Base-by-base conservation (phyloP, 495 filamentous ascomycete species). In the Aspergillus funiculosus region DNA sequence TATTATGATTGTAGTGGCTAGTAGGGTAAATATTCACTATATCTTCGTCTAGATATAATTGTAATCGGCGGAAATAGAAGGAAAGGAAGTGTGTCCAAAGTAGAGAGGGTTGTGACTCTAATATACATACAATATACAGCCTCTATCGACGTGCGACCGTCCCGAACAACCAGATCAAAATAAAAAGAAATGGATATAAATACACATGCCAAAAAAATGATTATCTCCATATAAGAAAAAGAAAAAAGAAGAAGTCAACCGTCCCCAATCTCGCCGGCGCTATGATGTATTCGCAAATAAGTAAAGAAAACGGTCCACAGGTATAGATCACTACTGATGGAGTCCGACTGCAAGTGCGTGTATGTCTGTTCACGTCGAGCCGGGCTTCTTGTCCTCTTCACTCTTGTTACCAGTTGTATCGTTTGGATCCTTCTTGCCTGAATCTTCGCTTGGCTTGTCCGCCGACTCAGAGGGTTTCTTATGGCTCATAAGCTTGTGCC, bases 401-500 rank as follows among this genome's bases (percentile, higher is more conserved):
- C 34, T 48, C 10, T 64, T 60, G 15, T 64, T 57, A 43, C 54
- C 9, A 19, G 8, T 19, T 8, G 56, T 58, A 17, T 81, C 72
- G 14, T 61, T 59, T 21, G 64, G 55, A 21, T 61, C 61, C 18
- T 69, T 61, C 31, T 58, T 58, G 46, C 45, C 53, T 18, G 68
- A 56, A 8, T 63, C 51, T 19, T 43, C 54, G 38, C 58, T 57
- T 5, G 53, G 65, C 6, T 26, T 26, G 36, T 57, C 61, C 46
- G 67, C 61, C 28, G 61, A 46, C 11, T 62, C 63, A 22, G 61
- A 22, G 27, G 80, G 69, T 25, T 77, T 74, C 37, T 82, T 78
- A 52, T 91, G 81, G 52, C 87, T 83, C 35, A 83, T 94, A 22
- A 97, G 59, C 49, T 79, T 86, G 56, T 95, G 83, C 90, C 90